Evolutionary conservation across 768 basidiomycete genomes (phyloP).

Genomic region (Pseudohyphozyma bogoriensis): DNA sequence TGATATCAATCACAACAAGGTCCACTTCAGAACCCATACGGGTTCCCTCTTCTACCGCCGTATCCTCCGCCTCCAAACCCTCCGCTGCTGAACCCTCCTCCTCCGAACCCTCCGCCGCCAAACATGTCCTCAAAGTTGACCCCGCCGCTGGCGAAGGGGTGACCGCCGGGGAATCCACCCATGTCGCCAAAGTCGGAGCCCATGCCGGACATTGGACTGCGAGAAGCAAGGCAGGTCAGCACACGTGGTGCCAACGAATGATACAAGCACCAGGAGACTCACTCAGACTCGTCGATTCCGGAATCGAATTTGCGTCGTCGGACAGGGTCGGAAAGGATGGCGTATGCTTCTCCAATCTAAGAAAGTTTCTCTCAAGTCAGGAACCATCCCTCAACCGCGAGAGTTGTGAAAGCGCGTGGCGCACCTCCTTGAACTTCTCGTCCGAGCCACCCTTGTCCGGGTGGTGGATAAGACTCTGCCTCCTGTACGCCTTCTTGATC

Average conservation of each 20-base stretch:
- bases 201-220: constrained; percentile 24
- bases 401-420: not conserved
- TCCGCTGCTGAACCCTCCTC: not conserved
- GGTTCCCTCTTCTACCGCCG: not conserved
- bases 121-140: constrained; percentile 26
- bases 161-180: constrained; percentile 20
- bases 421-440: constrained; percentile 72
- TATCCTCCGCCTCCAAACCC: constrained; percentile 4
- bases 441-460: constrained; percentile 73
- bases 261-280: too few species aligned
- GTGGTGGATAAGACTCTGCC: constrained; percentile 35
- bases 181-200: constrained; percentile 16
- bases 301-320: constrained; percentile 28
- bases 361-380: not conserved
- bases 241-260: not conserved
- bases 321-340: constrained; percentile 66
- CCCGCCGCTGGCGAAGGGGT: constrained; percentile 23
- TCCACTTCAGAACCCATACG: not conserved
- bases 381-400: not conserved
- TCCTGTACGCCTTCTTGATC: constrained; percentile 75
- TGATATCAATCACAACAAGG: too few species aligned
- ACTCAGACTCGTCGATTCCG: constrained; percentile 30
- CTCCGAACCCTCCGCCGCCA: constrained; percentile 5
- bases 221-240: not conserved
- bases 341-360: constrained; percentile 67